Percentiles rank a stretch among this genome's conserved stretches.
phyloP scores from a whole-genome alignment of 2,329 filamentous ascomycete genomes.

The Elsinoe perseae region DNA sequence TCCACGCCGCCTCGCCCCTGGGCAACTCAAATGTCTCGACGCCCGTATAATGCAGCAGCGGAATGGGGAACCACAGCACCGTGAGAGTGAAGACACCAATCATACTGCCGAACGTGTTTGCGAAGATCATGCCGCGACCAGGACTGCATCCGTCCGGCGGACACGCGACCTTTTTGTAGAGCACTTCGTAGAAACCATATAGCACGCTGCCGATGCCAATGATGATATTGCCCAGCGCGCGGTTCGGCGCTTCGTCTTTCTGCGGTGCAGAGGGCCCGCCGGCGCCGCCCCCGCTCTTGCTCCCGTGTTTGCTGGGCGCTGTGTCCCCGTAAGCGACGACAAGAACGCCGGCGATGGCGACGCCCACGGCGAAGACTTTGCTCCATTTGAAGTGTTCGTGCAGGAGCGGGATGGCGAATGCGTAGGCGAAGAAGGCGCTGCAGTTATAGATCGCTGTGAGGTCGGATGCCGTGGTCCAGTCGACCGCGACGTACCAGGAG shows the following conservation, averaged over 20 bases:
- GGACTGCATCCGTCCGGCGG: conserved; percentile 81
- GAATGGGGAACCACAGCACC: conserved; percentile 87
- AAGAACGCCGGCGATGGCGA: conserved; percentile 83
- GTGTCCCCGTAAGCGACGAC: conserved; percentile 91
- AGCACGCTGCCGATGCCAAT: conserved; percentile 86
- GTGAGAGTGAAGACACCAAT: conserved; percentile 80
- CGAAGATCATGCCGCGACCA: conserved; percentile 88
- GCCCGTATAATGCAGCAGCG: conserved; percentile 69
- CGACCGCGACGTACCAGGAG: conserved; percentile 93
- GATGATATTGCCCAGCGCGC: conserved; percentile 78
- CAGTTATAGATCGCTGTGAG: conserved; percentile 99
- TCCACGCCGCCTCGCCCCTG: conserved; percentile 65
- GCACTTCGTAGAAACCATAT: conserved; percentile 93
- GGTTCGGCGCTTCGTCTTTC: conserved; percentile 52
- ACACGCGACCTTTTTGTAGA: conserved; percentile 91
- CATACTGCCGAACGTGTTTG: conserved; percentile 81
- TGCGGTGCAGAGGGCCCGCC: conserved; percentile 40
- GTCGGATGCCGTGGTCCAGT: conserved; percentile 85
- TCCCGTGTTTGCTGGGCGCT: conserved; percentile 42
- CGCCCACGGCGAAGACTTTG: conserved; percentile 76
- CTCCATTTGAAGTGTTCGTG: conserved; percentile 74
- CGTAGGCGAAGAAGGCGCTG: conserved; percentile 96
- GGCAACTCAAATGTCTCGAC: conserved; percentile 80
- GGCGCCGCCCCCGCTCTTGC: conserved; percentile 48
- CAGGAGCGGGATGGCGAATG: conserved; percentile 84